Evolutionary conservation across 306 rosid genomes (phyloP).

Genomic region (Sesbania bispinosa): DNA sequence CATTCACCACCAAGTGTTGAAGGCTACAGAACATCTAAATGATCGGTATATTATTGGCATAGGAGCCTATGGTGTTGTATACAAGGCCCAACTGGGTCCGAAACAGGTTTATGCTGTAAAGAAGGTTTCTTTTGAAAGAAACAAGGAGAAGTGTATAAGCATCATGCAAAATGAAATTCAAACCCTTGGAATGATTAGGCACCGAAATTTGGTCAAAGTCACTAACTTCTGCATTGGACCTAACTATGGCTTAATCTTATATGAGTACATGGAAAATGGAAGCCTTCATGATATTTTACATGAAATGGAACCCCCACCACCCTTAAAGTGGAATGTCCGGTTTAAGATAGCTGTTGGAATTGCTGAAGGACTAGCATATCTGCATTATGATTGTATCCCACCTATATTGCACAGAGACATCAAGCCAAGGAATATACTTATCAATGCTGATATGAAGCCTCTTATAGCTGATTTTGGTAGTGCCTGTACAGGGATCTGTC

Average conservation of each 20-base stretch:
- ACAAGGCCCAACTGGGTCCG: conserved; percentile 49
- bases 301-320: conserved; percentile 38
- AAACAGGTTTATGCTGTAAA: conserved; percentile 58
- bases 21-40: conserved; percentile 55
- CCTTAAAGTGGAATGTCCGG: conserved; percentile 62
- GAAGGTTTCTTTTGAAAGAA: conserved; percentile 44
- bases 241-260: conserved; percentile 58
- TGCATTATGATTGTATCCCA: conserved; percentile 72
- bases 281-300: conserved; percentile 76
- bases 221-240: conserved; percentile 50
- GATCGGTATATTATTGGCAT: conserved; percentile 54
- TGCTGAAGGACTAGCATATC: conserved; percentile 73
- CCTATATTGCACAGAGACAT: conserved; percentile 72
- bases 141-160: conserved; percentile 42
- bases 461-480: no score
- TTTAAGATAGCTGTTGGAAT: no score
- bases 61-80: conserved; percentile 84
- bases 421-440: no score
- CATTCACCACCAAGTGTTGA: conserved; percentile 45
- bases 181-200: conserved; percentile 52
- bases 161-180: conserved; percentile 56
- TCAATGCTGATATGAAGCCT: no score
- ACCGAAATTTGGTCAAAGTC: conserved; percentile 59
- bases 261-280: no score
- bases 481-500: no score